These are phyloP conservation scores for Colletotrichum noveboracense DNA, from an alignment of 2,329 filamentous ascomycete species.

Conservation along the genomic window DNA sequence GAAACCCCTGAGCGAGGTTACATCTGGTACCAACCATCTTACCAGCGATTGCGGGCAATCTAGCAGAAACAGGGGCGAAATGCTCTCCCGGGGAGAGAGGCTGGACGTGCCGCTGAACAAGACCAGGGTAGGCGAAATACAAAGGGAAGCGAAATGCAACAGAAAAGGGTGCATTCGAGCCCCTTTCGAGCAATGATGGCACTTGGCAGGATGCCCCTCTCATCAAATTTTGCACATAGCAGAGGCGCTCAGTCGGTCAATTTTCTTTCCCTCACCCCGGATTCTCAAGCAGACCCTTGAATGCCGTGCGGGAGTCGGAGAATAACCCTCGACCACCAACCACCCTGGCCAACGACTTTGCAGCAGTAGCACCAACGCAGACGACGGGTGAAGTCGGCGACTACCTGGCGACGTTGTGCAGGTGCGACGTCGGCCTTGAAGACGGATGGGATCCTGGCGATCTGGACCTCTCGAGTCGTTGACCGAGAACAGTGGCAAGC, in stretches of 20 bases:
- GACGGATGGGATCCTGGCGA: background rate
- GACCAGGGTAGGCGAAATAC: slow-evolving; percentile 16
- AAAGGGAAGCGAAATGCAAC: slow-evolving; percentile 11
- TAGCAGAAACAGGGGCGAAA: background rate
- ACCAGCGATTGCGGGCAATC: background rate
- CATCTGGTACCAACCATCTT: background rate
- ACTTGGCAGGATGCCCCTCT: background rate
- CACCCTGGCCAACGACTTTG: background rate
- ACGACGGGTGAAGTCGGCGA: background rate
- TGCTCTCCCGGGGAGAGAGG: background rate
- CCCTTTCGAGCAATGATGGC: slow-evolving; percentile 3
- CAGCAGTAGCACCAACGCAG: background rate
- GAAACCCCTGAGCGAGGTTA: background rate
- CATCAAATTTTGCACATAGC: background rate
- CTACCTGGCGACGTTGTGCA: background rate
- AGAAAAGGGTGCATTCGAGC: background rate
- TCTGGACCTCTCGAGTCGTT: background rate
- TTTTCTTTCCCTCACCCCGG: background rate
- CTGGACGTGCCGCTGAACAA: background rate
- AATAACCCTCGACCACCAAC: background rate
- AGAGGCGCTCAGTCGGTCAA: background rate
- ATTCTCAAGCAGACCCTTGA: background rate
- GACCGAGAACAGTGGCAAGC: background rate
- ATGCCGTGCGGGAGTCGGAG: slow-evolving; percentile 5
- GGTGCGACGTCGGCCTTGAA: background rate